Percentiles rank a stretch among this genome's conserved stretches.
phyloP scores from a whole-genome alignment of 768 basidiomycete genomes.

The Mycena alexandri region DNA sequence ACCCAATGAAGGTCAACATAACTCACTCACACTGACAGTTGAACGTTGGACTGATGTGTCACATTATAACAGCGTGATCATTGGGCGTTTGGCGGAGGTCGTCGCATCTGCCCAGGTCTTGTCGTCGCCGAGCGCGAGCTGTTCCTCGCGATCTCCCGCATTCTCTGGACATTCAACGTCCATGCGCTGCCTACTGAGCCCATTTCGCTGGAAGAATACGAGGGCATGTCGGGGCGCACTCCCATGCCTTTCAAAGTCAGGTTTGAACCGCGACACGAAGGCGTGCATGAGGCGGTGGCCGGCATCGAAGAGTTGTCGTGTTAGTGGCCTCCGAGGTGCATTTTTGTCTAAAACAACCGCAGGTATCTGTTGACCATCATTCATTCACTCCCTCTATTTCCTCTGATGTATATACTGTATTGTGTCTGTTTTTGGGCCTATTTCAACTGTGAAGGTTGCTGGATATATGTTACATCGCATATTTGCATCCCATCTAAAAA shows the following conservation, averaged over 20 bases:
- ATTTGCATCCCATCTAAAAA: no score
- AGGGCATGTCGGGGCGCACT: slow-evolving; percentile 19
- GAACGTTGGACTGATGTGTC: no score
- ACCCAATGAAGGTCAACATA: slow-evolving; percentile 16
- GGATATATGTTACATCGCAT: no score
- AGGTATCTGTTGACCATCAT: no score
- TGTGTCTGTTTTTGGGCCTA: no score
- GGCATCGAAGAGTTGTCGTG: no score
- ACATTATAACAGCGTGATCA: slow-evolving; percentile 42
- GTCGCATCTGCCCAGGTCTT: slow-evolving; percentile 51
- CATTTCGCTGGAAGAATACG: slow-evolving; percentile 34
- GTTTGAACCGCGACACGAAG: background rate
- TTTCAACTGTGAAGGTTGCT: no score
- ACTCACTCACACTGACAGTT: no score
- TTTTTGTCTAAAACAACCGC: no score
- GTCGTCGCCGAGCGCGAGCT: slow-evolving; percentile 51
- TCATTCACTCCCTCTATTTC: no score
- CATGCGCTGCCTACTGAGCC: slow-evolving; percentile 46
- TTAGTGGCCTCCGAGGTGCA: no score
- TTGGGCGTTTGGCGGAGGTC: slow-evolving; percentile 50
- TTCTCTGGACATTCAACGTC: slow-evolving; percentile 52
- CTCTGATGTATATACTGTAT: no score
- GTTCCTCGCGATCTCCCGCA: slow-evolving; percentile 50
- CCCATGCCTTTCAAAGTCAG: slow-evolving; percentile 16
- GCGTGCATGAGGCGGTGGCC: background rate